A percentile compares a stretch with the other conserved stretches of the same genome.
phyloP scores from a whole-genome alignment of 305 asterid species.

The Solanum chacoense region DNA sequence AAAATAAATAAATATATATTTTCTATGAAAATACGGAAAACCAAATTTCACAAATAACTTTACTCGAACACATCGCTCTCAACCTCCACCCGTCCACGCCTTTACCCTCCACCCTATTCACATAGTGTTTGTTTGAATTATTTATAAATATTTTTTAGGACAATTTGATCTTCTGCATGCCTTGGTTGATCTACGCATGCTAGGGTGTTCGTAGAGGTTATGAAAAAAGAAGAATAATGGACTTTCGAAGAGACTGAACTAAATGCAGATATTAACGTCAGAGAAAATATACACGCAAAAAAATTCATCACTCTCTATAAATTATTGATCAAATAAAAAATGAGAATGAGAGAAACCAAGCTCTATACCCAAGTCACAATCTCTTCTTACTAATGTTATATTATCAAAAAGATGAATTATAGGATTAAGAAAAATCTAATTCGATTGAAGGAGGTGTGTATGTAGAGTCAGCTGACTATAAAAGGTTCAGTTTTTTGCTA shows the following conservation, averaged over 20 bases:
- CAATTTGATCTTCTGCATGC: neutral
- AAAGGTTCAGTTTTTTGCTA: neutral
- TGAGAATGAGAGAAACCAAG: neutral
- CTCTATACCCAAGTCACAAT: neutral
- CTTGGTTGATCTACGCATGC: neutral
- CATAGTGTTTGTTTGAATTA: neutral
- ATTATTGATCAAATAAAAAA: neutral
- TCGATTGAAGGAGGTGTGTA: neutral
- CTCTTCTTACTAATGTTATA: neutral
- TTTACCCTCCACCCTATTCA: neutral
- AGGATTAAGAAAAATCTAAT: neutral
- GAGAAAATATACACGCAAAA: neutral
- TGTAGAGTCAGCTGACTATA: slow-evolving; percentile 4
- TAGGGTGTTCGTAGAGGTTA: neutral
- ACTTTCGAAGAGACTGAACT: neutral
- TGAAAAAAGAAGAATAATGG: neutral
- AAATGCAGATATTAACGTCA: neutral
- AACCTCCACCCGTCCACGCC: neutral
- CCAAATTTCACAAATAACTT: neutral
- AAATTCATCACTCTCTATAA: neutral
- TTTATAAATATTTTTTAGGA: neutral
- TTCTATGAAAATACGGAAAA: neutral
- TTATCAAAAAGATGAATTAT: neutral
- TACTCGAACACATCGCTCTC: neutral
- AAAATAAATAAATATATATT: neutral